A percentile compares a stretch with the other conserved stretches of the same genome.
These are phyloP conservation scores for Cytospora piceicola DNA, from an alignment of 2,329 filamentous ascomycete genomes.

Conservation along the genomic window DNA sequence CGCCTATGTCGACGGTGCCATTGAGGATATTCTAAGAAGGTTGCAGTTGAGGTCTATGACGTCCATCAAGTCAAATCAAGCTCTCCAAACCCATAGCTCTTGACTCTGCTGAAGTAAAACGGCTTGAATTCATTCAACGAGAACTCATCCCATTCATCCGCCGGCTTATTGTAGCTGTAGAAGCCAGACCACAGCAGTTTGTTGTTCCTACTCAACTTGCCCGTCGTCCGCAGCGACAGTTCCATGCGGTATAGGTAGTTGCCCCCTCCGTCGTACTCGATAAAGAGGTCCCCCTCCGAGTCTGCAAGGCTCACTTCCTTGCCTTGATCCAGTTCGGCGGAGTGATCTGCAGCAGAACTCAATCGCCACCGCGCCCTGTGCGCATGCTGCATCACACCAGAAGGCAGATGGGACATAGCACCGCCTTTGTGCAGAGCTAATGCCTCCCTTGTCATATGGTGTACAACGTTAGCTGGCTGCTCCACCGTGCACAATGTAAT, in stretches of 20 bases:
- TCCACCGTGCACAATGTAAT: slow-evolving; percentile 80
- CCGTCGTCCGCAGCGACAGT: slow-evolving; percentile 68
- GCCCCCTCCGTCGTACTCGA: slow-evolving; percentile 82
- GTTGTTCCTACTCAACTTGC: slow-evolving; percentile 72
- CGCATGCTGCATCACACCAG: slow-evolving; percentile 68
- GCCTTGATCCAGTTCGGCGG: slow-evolving; percentile 30
- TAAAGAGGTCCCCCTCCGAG: slow-evolving; percentile 69
- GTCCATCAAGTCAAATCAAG: background rate
- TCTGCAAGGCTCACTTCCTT: slow-evolving; percentile 43
- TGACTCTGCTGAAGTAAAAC: slow-evolving; percentile 70
- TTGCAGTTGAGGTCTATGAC: background rate
- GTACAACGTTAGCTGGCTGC: slow-evolving; percentile 86
- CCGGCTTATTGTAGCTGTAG: slow-evolving; percentile 87
- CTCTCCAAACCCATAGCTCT: slow-evolving; percentile 60
- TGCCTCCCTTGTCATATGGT: slow-evolving; percentile 75
- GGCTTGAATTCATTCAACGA: slow-evolving; percentile 61
- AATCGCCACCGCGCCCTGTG: slow-evolving; percentile 61
- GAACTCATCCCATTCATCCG: slow-evolving; percentile 90
- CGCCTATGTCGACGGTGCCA: background rate
- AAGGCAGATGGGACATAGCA: slow-evolving; percentile 46
- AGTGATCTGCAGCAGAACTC: slow-evolving; percentile 41
- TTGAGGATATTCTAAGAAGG: background rate
- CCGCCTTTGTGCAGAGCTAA: slow-evolving; percentile 52
- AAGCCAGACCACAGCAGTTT: slow-evolving; percentile 88
- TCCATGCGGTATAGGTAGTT: slow-evolving; percentile 89